Base-by-base conservation (phyloP, 2,329 filamentous ascomycete genomes). In the Trichoderma sp. region DNA sequence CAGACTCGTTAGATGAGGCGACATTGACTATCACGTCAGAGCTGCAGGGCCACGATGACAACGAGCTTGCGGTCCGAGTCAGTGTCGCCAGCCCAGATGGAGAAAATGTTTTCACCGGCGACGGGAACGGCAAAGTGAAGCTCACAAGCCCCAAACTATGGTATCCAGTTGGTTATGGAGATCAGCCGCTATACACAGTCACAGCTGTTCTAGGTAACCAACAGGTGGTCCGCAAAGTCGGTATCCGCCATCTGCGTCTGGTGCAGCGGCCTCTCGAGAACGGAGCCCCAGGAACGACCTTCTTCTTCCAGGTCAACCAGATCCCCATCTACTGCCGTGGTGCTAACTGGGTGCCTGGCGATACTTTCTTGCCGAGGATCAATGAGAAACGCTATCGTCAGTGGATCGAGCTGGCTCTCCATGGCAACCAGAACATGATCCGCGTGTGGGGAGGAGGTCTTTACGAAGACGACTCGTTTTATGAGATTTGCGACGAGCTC, bases 321-420 rank as follows among this genome's bases (percentile, higher is more conserved):
- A 84, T 92, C 14, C 89, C 91, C 69, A 83, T 94, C 2, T 94
- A 92, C 81, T 92, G 90, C 73, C 91, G 91, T 34, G 92, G 92
- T n/a, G 92, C 90, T 73, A 88, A 93, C 79, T 94, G 92, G 92
- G 93, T 94, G 74, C 92, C 92, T 0, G 91, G 91, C 1, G 92
- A 94, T 77, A 93, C 88, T 76, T 93, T 93, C 78, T 87, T 91
- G 24, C 89, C 91, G 0, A 86, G 91, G 15, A 89, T 93, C 71
- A 85, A 84, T 15, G 83, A 83, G 39, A 84, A 89, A 69, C 87
- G 85, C 61, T 93, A 93, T 79, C 83, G 86, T 72, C 89, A 90
- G 76, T 94, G 92, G 92, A 83, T 93, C 18, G 86, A 89, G 78
- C 84, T 92, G 75, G 89, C 92, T 77, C 88, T 90, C 9, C 90